These are phyloP conservation scores for Blakeslea trispora DNA, from an alignment of 371 early-diverging fungal species.

Conservation along the genomic window DNA sequence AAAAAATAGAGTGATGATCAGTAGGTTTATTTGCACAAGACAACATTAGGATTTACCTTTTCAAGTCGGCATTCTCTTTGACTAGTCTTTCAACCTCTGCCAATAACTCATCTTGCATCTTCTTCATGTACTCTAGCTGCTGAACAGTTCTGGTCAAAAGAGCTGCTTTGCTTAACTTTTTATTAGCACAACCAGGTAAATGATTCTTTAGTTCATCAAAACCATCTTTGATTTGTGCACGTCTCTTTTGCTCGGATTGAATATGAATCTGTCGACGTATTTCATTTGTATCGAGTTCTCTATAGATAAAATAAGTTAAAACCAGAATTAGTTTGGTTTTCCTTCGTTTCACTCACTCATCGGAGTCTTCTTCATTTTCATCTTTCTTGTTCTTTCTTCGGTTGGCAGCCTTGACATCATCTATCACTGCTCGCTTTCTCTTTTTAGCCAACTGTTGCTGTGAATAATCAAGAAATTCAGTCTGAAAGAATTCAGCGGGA, in stretches of 20 bases:
- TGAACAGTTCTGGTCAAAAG: constrained; percentile 36
- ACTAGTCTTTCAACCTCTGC: constrained; percentile 28
- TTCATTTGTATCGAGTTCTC: constrained; percentile 18
- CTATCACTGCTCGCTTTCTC: constrained; percentile 21
- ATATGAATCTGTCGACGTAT: constrained; percentile 35
- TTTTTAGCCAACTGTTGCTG: constrained; percentile 30
- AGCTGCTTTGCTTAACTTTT: constrained; percentile 45
- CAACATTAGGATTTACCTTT: too few species aligned
- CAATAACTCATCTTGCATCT: constrained; percentile 25
- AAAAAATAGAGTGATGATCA: too few species aligned
- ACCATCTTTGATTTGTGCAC: constrained; percentile 36
- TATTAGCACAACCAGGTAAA: constrained; percentile 32
- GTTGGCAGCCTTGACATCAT: constrained; percentile 19
- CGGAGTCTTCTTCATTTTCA: constrained; percentile 12
- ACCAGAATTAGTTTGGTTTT: too few species aligned
- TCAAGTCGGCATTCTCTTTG: constrained; percentile 36
- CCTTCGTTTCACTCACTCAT: constrained; percentile 12
- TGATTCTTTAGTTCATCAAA: constrained; percentile 31
- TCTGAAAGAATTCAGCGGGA: constrained; percentile 44
- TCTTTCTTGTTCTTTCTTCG: constrained; percentile 9
- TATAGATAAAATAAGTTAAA: not conserved
- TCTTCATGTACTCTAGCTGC: constrained; percentile 31
- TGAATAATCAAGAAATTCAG: constrained; percentile 48
- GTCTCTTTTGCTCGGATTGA: constrained; percentile 38
- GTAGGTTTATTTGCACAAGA: too few species aligned